Percentiles rank a stretch among this genome's conserved stretches.
Conservation (phyloP, 352 stramenopile genomes). For the Stramenopiles sp. region DNA sequence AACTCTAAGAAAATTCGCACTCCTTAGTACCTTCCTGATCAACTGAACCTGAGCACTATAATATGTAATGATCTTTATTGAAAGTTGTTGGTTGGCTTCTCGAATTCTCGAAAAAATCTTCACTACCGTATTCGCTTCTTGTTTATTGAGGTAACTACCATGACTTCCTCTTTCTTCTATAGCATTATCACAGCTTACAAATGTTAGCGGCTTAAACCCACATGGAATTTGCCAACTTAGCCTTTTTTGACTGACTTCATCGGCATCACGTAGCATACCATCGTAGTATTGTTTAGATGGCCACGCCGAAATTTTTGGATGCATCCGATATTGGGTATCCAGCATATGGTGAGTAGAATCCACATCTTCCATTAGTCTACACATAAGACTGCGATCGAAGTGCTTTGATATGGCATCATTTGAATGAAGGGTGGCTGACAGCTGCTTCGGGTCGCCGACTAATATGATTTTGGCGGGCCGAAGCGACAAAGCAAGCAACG, state of each 20-base stretch:
- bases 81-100: neutral
- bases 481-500: conserved; percentile 93
- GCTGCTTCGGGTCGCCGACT: conserved; percentile 94
- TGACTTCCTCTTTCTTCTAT: neutral
- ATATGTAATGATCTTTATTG: conserved; percentile 74
- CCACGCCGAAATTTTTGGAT: conserved; percentile 88
- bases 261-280: conserved; percentile 38
- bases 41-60: conserved; percentile 86
- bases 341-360: conserved; percentile 42
- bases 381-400: conserved; percentile 75
- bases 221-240: neutral
- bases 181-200: neutral
- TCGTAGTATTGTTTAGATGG: conserved; percentile 90
- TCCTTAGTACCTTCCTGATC: conserved; percentile 57
- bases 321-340: conserved; percentile 86
- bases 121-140: neutral
- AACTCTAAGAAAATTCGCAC: conserved; percentile 30
- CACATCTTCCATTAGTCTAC: conserved; percentile 61
- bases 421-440: conserved; percentile 82
- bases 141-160: neutral
- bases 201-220: neutral
- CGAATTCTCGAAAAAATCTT: neutral
- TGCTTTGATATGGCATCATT: conserved; percentile 45
- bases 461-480: conserved; percentile 96
- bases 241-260: neutral